Evolutionary conservation across 1,284 basidiomycete species (phyloP), one percentile per base, ranked within the genome.

Genomic region (Fistulinella staudtii): DNA sequence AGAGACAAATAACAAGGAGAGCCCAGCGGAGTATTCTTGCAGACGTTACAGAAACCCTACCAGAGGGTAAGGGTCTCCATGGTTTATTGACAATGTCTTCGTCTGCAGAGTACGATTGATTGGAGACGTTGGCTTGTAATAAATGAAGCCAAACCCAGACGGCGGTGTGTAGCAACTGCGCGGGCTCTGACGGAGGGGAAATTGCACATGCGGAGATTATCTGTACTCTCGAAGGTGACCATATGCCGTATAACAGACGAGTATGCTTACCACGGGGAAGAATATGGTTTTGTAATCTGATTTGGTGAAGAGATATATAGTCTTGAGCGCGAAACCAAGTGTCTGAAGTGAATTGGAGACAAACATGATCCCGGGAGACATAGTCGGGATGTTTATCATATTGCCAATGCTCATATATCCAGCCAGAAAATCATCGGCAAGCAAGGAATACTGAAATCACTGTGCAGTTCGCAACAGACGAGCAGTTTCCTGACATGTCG

Each of bases 101-200:
- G 20, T 61, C 56, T 2, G 45, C 48, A 13, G 51, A 53, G 15
- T 56, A 36, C 4, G 47, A 56, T 50, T 75, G 73, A 51, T 75
- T 76, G 7, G 73, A 70, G 14, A 71, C 52, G 34, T 67, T 60
- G 52, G 57, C 62, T 15, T 69, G 69, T 6, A 76, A 56, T 9
- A 73, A 49, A 41, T 73, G 67, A 0, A 72, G 42, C 73, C 72
- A 74, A n/a, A 66, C 64, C 73, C 74, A 74, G 14, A 65, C 44
- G 2, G 63, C 38, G n/a, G 41, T 34, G 46, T 45, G 18, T 45
- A 55, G 1, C 52, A 45, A 0, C 47, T 58, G 41, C 3, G 28
- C 36, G 30, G 13, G 15, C 6, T n/a, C n/a, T 3, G 53, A 36
- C 2, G 59, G 35, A 15, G 67, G 63, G 0, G 68, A 62, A 4